Conservation (phyloP, 371 early-diverging fungal genomes). For the Lichtheimia corymbifera region DNA sequence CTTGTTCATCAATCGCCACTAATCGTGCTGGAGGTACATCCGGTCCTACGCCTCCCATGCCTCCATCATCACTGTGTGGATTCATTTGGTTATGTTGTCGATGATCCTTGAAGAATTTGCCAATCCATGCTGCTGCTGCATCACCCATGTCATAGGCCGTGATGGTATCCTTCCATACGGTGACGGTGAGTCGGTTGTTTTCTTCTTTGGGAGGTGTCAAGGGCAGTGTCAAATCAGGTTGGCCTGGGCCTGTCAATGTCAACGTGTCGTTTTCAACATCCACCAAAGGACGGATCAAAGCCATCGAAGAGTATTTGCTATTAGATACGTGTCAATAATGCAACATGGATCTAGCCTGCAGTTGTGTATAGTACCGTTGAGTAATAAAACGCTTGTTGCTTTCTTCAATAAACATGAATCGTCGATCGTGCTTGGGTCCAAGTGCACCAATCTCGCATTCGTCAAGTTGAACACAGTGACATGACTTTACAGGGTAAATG, state of each 20-base stretch:
- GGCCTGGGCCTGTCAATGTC: constrained; percentile 28
- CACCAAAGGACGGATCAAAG: constrained; percentile 29
- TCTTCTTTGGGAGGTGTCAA: constrained; percentile 24
- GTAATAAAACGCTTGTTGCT: constrained; percentile 37
- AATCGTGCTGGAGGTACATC: constrained; percentile 27
- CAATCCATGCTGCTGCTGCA: constrained; percentile 37
- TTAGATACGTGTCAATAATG: neutral
- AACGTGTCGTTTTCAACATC: constrained; percentile 21
- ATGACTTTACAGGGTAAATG: constrained; percentile 49
- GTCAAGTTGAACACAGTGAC: constrained; percentile 33
- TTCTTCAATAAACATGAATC: constrained; percentile 45
- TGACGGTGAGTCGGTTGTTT: constrained; percentile 17
- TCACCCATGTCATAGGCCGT: constrained; percentile 47
- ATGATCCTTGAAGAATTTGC: constrained; percentile 28
- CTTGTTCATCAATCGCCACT: constrained; percentile 30
- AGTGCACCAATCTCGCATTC: constrained; percentile 34
- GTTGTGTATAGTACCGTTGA: constrained; percentile 41
- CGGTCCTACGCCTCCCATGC: constrained; percentile 3
- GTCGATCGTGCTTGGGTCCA: constrained; percentile 43
- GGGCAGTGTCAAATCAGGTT: constrained; percentile 28
- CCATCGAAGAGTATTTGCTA: constrained; percentile 45
- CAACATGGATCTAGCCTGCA: no score
- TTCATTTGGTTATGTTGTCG: constrained; percentile 29
- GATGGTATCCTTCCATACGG: constrained; percentile 36
- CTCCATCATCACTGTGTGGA: constrained; percentile 20